Conservation (phyloP, 2,329 filamentous ascomycete genomes). For the Neobulgaria alba region DNA sequence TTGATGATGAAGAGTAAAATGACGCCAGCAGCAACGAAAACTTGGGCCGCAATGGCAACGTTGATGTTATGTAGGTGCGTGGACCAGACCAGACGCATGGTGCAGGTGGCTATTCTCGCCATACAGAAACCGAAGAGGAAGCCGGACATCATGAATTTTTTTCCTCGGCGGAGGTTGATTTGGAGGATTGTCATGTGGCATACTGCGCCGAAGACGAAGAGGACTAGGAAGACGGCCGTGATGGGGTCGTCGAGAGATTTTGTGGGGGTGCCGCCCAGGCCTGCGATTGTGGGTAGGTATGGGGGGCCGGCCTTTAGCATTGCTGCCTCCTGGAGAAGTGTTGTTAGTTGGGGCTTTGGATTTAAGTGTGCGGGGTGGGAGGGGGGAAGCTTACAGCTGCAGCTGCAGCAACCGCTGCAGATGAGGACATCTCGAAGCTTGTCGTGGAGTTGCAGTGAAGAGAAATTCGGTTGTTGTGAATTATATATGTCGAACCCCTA, state of each 20-base stretch:
- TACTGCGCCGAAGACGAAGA: constrained; percentile 46
- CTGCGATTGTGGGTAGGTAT: constrained; percentile 34
- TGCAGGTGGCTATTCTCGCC: constrained; percentile 31
- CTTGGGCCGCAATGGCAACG: constrained; percentile 20
- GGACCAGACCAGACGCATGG: constrained; percentile 50
- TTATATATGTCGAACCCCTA: too few species aligned
- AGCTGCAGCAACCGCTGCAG: too few species aligned
- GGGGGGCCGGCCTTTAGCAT: constrained; percentile 8
- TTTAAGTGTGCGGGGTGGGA: too few species aligned
- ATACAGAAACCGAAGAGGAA: constrained; percentile 47
- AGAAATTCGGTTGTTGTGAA: too few species aligned
- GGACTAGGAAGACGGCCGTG: constrained; percentile 49
- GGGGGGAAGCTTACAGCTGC: too few species aligned
- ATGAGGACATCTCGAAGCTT: too few species aligned
- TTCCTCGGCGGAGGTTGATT: constrained; percentile 39
- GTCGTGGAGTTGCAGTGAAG: too few species aligned
- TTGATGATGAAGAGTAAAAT: constrained; percentile 72
- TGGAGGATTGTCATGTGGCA: constrained; percentile 51
- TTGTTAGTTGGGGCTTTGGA: too few species aligned
- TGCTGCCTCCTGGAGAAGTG: too few species aligned
- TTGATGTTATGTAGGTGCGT: constrained; percentile 34
- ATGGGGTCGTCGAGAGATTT: constrained; percentile 54
- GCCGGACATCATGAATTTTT: constrained; percentile 52
- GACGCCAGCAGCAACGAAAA: constrained; percentile 34
- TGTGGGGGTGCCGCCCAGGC: constrained; percentile 50